A percentile compares a stretch with the other conserved stretches of the same genome.
Conservation (phyloP, 2,329 filamentous ascomycete genomes). For the Magnaporthiopsis rhizophila region DNA sequence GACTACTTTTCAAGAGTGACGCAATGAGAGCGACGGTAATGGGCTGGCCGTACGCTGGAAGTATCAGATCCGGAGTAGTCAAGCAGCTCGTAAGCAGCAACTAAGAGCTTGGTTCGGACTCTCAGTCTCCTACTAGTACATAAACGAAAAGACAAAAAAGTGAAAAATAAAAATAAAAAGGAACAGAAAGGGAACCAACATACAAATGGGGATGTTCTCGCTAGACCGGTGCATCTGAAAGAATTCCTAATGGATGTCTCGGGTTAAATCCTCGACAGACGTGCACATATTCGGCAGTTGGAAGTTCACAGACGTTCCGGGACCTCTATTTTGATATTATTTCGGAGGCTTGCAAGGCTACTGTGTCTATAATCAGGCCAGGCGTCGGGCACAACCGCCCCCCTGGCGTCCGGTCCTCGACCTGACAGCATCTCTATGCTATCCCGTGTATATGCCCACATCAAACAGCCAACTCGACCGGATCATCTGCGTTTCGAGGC, state of each 20-base stretch:
- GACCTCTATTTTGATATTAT: neutral
- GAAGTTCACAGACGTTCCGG: neutral
- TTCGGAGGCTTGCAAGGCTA: neutral
- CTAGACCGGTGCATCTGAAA: too few species aligned
- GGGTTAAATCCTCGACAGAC: neutral
- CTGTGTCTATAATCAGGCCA: neutral
- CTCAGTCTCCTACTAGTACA: neutral
- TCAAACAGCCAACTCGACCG: neutral
- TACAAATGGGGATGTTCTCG: neutral
- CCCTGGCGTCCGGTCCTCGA: neutral
- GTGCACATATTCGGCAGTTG: neutral
- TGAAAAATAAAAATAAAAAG: neutral
- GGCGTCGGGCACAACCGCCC: too few species aligned
- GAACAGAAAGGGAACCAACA: neutral
- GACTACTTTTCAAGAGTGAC: neutral
- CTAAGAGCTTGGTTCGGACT: neutral
- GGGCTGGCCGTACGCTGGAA: neutral
- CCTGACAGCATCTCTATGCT: neutral
- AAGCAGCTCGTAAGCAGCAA: neutral
- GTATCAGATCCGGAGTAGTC: neutral
- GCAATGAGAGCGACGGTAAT: neutral
- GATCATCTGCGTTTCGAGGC: slow-evolving; percentile 43
- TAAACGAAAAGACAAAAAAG: neutral
- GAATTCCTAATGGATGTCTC: neutral
- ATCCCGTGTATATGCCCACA: neutral